Conservation (phyloP, 768 basidiomycete species). For the Boletellus ananas region DNA sequence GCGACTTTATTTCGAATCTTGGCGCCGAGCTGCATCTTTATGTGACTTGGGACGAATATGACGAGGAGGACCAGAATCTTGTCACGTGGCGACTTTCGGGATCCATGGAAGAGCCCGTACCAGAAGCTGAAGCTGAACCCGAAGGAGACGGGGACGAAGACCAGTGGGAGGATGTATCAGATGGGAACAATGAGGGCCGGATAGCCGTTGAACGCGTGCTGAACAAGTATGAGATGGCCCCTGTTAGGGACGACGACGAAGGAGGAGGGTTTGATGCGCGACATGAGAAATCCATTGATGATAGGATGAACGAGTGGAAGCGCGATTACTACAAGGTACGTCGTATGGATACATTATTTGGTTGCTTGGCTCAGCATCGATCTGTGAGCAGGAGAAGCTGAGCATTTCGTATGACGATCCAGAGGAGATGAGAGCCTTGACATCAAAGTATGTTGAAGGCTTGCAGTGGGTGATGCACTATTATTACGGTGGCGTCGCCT, state of each 20-base stretch:
- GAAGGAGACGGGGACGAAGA: constrained; percentile 48
- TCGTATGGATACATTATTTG: constrained; percentile 28
- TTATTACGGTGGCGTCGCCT: constrained; percentile 95
- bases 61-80: constrained; percentile 75
- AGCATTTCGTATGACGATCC: constrained; percentile 72
- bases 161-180: constrained; percentile 47
- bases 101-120: constrained; percentile 33
- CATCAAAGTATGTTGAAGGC: constrained; percentile 85
- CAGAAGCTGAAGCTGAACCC: constrained; percentile 31
- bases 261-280: constrained; percentile 75
- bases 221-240: constrained; percentile 84
- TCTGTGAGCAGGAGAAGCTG: constrained; percentile 66
- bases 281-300: constrained; percentile 64
- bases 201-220: constrained; percentile 80
- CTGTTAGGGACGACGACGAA: constrained; percentile 66
- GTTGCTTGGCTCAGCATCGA: constrained; percentile 11
- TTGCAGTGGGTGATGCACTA: constrained; percentile 99
- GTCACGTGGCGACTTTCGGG: constrained; percentile 65
- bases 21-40: constrained; percentile 73
- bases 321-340: constrained; percentile 83
- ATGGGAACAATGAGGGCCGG: constrained; percentile 60
- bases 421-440: constrained; percentile 63
- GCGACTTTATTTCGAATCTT: constrained; percentile 72
- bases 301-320: constrained; percentile 95
- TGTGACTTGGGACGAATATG: constrained; percentile 91